phyloP scores from a whole-genome alignment of 2,329 filamentous ascomycete genomes.

The Pseudocercospora musae region DNA sequence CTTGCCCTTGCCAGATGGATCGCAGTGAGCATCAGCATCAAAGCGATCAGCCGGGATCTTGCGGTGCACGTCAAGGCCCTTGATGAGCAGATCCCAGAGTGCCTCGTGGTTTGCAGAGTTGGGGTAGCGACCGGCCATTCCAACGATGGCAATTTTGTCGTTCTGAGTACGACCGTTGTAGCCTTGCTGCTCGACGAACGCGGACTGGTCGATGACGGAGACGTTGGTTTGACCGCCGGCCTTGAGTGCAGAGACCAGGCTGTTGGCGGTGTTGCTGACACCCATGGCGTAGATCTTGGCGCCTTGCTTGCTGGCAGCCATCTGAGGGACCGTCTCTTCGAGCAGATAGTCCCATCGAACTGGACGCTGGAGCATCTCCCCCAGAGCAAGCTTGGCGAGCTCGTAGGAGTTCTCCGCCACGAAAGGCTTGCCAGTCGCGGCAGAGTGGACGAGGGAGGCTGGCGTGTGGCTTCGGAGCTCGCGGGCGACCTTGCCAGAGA shows the following conservation, averaged over 20 bases:
- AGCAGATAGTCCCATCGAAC: conserved; percentile 51
- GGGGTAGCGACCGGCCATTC: conserved; percentile 75
- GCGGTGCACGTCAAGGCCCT: conserved; percentile 71
- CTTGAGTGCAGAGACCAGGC: conserved; percentile 53
- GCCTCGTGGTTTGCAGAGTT: conserved; percentile 67
- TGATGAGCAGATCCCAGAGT: conserved; percentile 71
- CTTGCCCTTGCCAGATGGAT: conserved; percentile 67
- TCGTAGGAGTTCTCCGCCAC: conserved; percentile 46
- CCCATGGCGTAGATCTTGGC: conserved; percentile 50
- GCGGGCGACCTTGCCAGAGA: conserved; percentile 41
- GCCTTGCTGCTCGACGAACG: conserved; percentile 40
- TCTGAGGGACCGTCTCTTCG: conserved; percentile 47
- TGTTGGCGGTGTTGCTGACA: conserved; percentile 54
- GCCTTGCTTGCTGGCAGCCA: conserved; percentile 41
- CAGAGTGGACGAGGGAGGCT: conserved; percentile 46
- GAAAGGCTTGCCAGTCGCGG: conserved; percentile 46
- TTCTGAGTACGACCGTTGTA: conserved; percentile 48
- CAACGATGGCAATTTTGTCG: conserved; percentile 79
- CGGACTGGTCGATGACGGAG: conserved; percentile 43
- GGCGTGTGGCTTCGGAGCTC: conserved; percentile 44
- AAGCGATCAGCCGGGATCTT: conserved; percentile 69
- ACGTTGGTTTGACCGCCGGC: conserved; percentile 47
- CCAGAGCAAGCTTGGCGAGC: conserved; percentile 43
- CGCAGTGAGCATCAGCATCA: conserved; percentile 66
- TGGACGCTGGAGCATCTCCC: conserved; percentile 46